phyloP scores from a whole-genome alignment of 169 alveolate genomes.

The Plasmodium falciparum region DNA sequence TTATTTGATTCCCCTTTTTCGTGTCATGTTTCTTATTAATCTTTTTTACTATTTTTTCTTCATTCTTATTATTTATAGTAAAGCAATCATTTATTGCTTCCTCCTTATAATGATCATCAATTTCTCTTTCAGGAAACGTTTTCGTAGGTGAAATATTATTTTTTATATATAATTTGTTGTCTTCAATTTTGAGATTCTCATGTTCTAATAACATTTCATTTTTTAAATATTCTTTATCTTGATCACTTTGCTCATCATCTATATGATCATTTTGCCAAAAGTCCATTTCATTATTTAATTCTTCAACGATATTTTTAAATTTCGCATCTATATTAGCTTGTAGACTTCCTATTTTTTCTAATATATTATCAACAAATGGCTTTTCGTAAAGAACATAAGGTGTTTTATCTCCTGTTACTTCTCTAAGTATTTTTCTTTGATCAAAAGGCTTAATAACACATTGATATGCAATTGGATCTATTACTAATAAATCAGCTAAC shows the following conservation, averaged over 20 bases:
- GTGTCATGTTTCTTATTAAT: neutral
- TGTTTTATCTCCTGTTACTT: conserved; percentile 54
- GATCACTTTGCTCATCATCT: conserved; percentile 20
- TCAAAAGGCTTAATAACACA: conserved; percentile 58
- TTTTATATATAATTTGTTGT: conserved; percentile 2
- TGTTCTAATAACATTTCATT: conserved; percentile 13
- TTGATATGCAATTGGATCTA: conserved; percentile 67
- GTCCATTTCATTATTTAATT: conserved; percentile 67
- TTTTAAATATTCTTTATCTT: neutral
- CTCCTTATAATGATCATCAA: conserved; percentile 38
- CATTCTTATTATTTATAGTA: neutral
- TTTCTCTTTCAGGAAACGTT: conserved; percentile 41
- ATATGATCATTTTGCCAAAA: conserved; percentile 75
- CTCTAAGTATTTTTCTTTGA: conserved; percentile 49
- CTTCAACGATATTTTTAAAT: conserved; percentile 70
- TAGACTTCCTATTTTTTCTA: conserved; percentile 30
- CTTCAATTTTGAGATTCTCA: conserved; percentile 2
- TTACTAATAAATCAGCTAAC: conserved; percentile 33
- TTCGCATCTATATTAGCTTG: conserved; percentile 33
- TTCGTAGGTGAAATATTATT: neutral
- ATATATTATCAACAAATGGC: conserved; percentile 70
- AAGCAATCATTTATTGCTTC: conserved; percentile 64
- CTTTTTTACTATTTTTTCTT: neutral
- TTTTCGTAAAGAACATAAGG: conserved; percentile 48
- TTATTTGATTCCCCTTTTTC: too few relatives aligned